A percentile compares a stretch with the other conserved stretches of the same genome.
These are phyloP conservation scores for Fusarium heterosporum DNA, from an alignment of 2,329 filamentous ascomycete species.

Conservation along the genomic window DNA sequence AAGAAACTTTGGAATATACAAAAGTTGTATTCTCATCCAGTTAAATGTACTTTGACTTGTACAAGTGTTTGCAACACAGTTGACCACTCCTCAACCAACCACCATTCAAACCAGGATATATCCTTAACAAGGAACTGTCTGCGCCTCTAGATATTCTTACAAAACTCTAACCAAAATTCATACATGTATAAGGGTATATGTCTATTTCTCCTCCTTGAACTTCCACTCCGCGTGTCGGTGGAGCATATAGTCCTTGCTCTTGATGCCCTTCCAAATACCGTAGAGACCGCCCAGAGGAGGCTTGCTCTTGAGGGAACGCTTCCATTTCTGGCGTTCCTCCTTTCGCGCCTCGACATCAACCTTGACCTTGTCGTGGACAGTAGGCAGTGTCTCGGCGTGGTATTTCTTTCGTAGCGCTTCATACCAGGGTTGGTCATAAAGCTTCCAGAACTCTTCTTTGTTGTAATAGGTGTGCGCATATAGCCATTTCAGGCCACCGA, in stretches of 20 bases:
- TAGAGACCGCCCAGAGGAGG: slow-evolving; percentile 70
- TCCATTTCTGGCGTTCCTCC: slow-evolving; percentile 53
- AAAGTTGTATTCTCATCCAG: slow-evolving; percentile 35
- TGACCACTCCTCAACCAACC: not conserved
- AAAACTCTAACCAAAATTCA: slow-evolving; percentile 14
- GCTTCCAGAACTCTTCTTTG: slow-evolving; percentile 75
- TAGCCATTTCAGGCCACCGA: slow-evolving; percentile 86
- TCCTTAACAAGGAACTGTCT: not conserved
- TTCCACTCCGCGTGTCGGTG: slow-evolving; percentile 67
- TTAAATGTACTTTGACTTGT: not conserved
- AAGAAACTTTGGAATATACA: slow-evolving; percentile 39
- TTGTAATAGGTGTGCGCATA: slow-evolving; percentile 89
- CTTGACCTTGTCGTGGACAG: slow-evolving; percentile 77
- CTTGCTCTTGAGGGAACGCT: slow-evolving; percentile 58
- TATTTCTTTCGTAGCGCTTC: slow-evolving; percentile 72
- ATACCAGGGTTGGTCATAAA: slow-evolving; percentile 71
- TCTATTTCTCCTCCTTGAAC: slow-evolving; percentile 54
- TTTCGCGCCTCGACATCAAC: slow-evolving; percentile 63
- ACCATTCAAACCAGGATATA: not conserved
- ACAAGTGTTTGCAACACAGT: not conserved
- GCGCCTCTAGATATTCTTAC: slow-evolving; percentile 12
- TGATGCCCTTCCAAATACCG: slow-evolving; percentile 69
- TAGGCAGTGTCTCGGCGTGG: slow-evolving; percentile 70
- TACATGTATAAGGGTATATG: slow-evolving; percentile 37
- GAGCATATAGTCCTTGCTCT: slow-evolving; percentile 66